A percentile compares a stretch with the other conserved stretches of the same genome.
Evolutionary conservation across 257 asterid genomes (phyloP).

Genomic region (Solanum commersonii): DNA sequence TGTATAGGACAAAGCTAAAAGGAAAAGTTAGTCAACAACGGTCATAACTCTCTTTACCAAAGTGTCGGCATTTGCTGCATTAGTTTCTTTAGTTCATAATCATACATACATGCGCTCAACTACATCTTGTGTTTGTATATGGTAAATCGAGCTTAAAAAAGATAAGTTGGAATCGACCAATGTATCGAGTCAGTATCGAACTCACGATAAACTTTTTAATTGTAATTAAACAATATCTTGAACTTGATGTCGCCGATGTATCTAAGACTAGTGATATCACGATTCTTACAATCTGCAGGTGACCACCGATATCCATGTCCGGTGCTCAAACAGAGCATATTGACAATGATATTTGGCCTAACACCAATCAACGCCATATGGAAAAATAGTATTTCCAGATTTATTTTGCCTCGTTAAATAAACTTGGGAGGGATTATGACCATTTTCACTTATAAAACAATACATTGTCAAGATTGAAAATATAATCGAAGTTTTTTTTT

Average conservation of each 20-base stretch:
- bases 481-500: too few relatives aligned
- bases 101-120: not conserved
- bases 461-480: not conserved
- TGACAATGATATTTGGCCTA: not conserved
- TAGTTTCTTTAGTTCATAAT: not conserved
- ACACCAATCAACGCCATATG: not conserved
- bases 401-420: not conserved
- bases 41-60: not conserved
- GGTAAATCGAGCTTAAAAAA: not conserved
- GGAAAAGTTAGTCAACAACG: not conserved
- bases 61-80: not conserved
- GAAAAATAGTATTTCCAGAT: not conserved
- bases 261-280: too few relatives aligned
- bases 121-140: not conserved
- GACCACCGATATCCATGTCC: not conserved
- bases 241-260: not conserved
- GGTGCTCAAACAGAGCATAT: not conserved
- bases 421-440: not conserved
- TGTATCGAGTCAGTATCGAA: not conserved
- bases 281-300: too few relatives aligned
- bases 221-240: too few relatives aligned
- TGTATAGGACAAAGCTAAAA: not conserved
- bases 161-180: too few relatives aligned
- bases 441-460: not conserved
- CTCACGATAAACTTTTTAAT: not conserved